Base-by-base conservation (phyloP, 1,139 yeast species). In the Geotrichum restrictum region DNA sequence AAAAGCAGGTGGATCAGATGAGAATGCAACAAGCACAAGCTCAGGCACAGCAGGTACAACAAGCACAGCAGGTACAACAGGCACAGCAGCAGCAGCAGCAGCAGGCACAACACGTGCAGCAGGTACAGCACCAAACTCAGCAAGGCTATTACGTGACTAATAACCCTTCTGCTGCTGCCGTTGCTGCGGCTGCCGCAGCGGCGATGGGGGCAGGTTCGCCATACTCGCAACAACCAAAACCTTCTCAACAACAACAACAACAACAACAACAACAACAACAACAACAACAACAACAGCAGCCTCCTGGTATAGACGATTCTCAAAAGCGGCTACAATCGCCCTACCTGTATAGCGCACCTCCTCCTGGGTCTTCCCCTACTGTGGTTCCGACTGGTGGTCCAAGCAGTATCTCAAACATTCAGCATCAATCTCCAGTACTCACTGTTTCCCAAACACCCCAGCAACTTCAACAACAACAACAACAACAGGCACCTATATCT, bases 1-100 rank as follows among this genome's bases (percentile, higher is more conserved):
- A 66, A 33, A 63, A 66, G 44, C 66, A 62, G 50, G 63, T 60
- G 16, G 62, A 60, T 27, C 61, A 55, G 39, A 54, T 56, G 33
- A 59, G 62, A 31, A 50, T 50, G 31, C 65, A 60, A 37, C 59
- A 56, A 18, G 57, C 49, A 39, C 58, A 48, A 24, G 33, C 27
- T 19, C 51, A 51, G 33, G 57, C 52, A 16, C 53, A 48, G 39
- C 54, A 42, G 46, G 56, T 46, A 19, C 49, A 45, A 16, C 59
- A 49, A 34, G 43, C 46, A 47, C 48, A 49, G 56, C 21, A 45
- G 54, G 41, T 55, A 50, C 36, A 31, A 6, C 43, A 24, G 22
- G 46, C 41, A 22, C 57, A 44, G 40, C 44, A 21, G 19, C 40
- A 41, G 34, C 27, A 10, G 21, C n/a, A 27, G 21, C 49, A 40